phyloP scores from a whole-genome alignment of 257 asterid species.

The Forsythia suspensa region DNA sequence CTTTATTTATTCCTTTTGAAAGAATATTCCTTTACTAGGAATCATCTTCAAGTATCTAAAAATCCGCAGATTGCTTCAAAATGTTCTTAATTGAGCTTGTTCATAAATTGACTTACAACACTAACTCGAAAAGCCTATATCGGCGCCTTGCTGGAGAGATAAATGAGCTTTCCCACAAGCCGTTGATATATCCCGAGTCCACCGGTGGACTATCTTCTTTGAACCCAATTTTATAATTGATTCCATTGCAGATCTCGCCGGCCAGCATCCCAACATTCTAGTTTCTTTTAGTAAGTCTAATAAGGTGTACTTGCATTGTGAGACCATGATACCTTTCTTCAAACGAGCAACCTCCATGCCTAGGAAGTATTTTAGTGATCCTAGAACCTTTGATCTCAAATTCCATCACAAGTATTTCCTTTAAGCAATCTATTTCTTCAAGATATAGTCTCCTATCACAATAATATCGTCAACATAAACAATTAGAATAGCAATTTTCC shows the following conservation, averaged over 20 bases:
- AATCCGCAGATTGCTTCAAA: no score
- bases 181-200: not conserved
- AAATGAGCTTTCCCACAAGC: no score
- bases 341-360: not conserved
- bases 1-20: not conserved
- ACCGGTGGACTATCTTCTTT: not conserved
- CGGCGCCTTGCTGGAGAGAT: no score
- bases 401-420: not conserved
- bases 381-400: not conserved
- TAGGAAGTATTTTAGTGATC: not conserved
- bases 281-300: not conserved
- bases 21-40: not conserved
- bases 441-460: no score
- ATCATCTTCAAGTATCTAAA: not conserved
- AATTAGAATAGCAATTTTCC: no score
- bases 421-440: not conserved
- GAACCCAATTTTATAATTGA: not conserved
- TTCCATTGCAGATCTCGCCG: not conserved
- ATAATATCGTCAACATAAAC: no score
- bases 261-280: not conserved
- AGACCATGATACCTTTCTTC: not conserved
- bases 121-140: no score
- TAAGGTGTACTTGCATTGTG: not conserved
- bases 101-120: no score
- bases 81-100: no score